Evolutionary conservation across 2,329 filamentous ascomycete species (phyloP), one percentile per base, ranked within the genome.

Genomic region (Pseudogymnoascus sp.): DNA sequence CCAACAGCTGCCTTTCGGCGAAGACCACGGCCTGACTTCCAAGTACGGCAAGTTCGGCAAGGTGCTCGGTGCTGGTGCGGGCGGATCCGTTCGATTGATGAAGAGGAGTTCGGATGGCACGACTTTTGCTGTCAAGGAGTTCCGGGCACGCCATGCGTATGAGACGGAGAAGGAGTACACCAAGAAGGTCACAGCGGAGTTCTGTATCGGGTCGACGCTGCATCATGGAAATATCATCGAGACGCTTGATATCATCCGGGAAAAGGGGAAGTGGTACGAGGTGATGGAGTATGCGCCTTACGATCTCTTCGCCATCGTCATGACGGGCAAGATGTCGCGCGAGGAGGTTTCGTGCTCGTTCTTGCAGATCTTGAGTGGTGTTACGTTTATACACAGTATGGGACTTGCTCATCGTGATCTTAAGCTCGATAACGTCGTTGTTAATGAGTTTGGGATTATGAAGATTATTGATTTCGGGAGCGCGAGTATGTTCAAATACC

Each of bases 401-500:
- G 95, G 95, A 2, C 80, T 99, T 62, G 93, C 95, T 10, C 95
- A 99, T 77, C 87, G 95, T 51, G 95, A 99, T 80, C 74, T 99
- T 71, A 99, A 99, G 78, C 79, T 99, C 71, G 95, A 99, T 78
- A 99, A 99, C 70, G 95, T 99, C 19, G 95, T 99, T 28, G 93
- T 99, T 65, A 98, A 93, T 73, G 90, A 96, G 73, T 86, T 90
- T 72, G 95, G 95, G 1, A 98, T 99, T 71, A 96, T 99, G 92
- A 99, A 99, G 77, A 90, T 99, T 68, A 99, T 99, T 72, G 95
- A 99, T 76, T 99, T 99, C 77, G 95, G 95, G 25, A 98, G 93
- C 78, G 93, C 95, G 0, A 93, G 95, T 69, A 93, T 99, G 43
- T 99, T 96, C 79, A 88, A 90, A 72, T 99, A 99, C 80, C 95